Conservation (phyloP, 345 rosid genomes). For the Lepidium sativum region DNA sequence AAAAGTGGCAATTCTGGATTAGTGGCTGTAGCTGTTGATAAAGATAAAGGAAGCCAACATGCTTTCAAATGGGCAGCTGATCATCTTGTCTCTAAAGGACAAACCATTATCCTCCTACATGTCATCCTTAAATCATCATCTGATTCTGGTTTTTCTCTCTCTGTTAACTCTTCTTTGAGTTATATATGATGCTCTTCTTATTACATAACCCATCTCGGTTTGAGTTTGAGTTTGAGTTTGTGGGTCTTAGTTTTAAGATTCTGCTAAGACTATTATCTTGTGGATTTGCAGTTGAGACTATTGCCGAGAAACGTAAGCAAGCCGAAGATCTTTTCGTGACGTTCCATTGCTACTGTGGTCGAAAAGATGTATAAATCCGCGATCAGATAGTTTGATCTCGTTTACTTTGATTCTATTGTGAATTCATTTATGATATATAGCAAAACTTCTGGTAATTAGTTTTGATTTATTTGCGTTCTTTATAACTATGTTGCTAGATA, state of each 20-base stretch:
- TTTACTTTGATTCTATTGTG: not conserved
- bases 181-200: not conserved
- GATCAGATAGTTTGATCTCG: not conserved
- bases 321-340: constrained; percentile 59
- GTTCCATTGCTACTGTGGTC: constrained; percentile 80
- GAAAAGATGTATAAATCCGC: constrained; percentile 52
- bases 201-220: not conserved
- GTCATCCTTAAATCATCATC: constrained; percentile 33
- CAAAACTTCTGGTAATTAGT: not conserved
- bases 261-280: not conserved
- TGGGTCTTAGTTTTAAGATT: not conserved
- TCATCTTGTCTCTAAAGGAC: constrained; percentile 56
- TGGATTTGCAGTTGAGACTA: constrained; percentile 13
- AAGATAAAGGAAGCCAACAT: constrained; percentile 70
- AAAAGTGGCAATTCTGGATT: constrained; percentile 32
- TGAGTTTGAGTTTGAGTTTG: too few species aligned
- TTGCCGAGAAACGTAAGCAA: constrained; percentile 33
- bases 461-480: not conserved
- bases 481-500: constrained; percentile 32
- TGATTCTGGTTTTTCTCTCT: constrained; percentile 17
- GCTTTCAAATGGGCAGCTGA: constrained; percentile 85
- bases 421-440: not conserved
- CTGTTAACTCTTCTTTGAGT: not conserved
- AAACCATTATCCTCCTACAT: constrained; percentile 65
- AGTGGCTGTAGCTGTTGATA: constrained; percentile 73